Base-by-base conservation (phyloP, 257 asterid genomes). In the Nicotiana noctiflora region DNA sequence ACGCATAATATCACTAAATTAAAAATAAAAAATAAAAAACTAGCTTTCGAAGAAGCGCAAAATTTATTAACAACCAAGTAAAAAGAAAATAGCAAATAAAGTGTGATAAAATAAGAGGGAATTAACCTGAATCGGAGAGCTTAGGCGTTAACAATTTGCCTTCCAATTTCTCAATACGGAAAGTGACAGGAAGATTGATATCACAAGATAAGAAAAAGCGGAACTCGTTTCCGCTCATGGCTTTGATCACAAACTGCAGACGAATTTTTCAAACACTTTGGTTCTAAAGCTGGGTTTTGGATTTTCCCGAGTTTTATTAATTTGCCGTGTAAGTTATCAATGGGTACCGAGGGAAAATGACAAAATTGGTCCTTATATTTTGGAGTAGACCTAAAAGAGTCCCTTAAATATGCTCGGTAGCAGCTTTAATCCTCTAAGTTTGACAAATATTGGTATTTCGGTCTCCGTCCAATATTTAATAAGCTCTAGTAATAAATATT, bases 161-260 rank as follows among this genome's bases (percentile, higher is more conserved):
- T 86, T 95, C 99, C 87, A 95, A 85, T 80, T 94, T 86, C 90
- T 95, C 99, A 85, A 93, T 91, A 81, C 93, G 89, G 89, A 91
- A 93, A 62, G 99, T 92, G 76, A 92, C 91, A 0, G 99, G 99
- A 57, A 92, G 93, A 89, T 93, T 95, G 49, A 95, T 93, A 88
- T 95, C 99, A 88, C 97, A 92, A 2, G 99, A 95, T 79, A 95
- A 84, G 91, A 93, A 96, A 92, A 93, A 93, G 2, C 97, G 90
- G 62, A 92, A 94, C 81, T 96, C 99, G 86, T 93, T 96, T 7
- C 95, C 95, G 79, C 85, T 80, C 99, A 95, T 92, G 25, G 76
- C 74, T 79, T 67, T 65, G 27, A 63, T 79, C 63, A 46, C 64
- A 3, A 70, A 70, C 13, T 44, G 8, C 0, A 70, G 59, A 70